These are phyloP conservation scores for Ampelomyces quisqualis DNA, from an alignment of 2,329 filamentous ascomycete genomes.

Conservation along the genomic window DNA sequence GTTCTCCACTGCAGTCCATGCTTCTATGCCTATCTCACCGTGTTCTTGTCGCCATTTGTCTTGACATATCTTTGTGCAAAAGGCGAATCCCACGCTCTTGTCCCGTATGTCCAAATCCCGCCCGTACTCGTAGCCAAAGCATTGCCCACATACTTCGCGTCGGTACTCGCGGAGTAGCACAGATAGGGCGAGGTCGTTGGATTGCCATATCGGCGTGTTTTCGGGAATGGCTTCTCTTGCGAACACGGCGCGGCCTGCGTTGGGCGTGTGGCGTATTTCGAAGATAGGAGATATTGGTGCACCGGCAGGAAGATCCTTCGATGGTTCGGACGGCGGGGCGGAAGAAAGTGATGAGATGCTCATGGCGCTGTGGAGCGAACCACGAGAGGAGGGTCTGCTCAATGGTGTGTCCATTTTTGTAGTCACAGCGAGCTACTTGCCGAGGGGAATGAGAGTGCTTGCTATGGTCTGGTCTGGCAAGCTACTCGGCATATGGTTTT, in stretches of 20 bases:
- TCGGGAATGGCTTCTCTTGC: slow-evolving; percentile 39
- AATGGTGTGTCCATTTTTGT: slow-evolving; percentile 9
- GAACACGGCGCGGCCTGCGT: slow-evolving; percentile 50
- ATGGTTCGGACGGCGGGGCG: slow-evolving; percentile 5
- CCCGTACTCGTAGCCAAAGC: slow-evolving; percentile 50
- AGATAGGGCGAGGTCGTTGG: slow-evolving; percentile 42
- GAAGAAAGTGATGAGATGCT: slow-evolving; percentile 18
- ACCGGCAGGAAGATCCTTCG: slow-evolving; percentile 20
- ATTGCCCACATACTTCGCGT: slow-evolving; percentile 52
- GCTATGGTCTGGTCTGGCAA: too few species aligned
- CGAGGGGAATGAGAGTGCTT: too few species aligned
- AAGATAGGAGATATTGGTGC: slow-evolving; percentile 36
- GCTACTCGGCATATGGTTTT: too few species aligned
- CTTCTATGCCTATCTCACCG: slow-evolving; percentile 32
- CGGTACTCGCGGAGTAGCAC: slow-evolving; percentile 50
- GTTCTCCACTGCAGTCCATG: slow-evolving; percentile 40
- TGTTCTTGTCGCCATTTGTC: slow-evolving; percentile 37
- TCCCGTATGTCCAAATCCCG: slow-evolving; percentile 45
- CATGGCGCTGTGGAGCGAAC: slow-evolving; percentile 11
- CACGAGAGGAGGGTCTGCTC: slow-evolving; percentile 11
- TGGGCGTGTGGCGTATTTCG: slow-evolving; percentile 44
- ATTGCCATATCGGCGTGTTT: slow-evolving; percentile 41
- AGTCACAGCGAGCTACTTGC: too few species aligned
- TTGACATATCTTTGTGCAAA: slow-evolving; percentile 45
- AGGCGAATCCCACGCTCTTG: slow-evolving; percentile 44